Evolutionary conservation across 2,329 filamentous ascomycete species (phyloP), one percentile per base, ranked within the genome.

Genomic region (Neofusicoccum sp.): DNA sequence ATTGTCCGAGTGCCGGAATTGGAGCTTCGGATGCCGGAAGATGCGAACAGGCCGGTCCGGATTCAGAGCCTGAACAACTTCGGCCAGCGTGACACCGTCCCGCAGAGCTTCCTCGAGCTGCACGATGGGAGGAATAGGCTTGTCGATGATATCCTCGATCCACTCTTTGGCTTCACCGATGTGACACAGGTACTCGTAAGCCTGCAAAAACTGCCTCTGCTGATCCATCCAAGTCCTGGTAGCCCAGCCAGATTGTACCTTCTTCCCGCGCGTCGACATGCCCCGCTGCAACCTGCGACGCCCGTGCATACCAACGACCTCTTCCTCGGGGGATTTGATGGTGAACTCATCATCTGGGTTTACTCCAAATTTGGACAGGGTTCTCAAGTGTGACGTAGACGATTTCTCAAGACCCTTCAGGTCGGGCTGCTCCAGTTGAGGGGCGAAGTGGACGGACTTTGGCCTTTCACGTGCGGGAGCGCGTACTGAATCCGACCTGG

Each of bases 111-210:
- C 93, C 74, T 99, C 95, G 1, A 99, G 80, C 74, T 97, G 89
- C 28, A 99, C 90, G 69, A 98, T 97, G 0, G 94, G 91, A 3
- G 95, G 93, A 41, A 99, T 92, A 58, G 89, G 83, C 67, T 89
- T 88, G 66, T 94, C 87, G 62, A 95, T 92, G 64, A 97, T 87
- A 74, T 96, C 88, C 73, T 99, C 95, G 68, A 99, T 97, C 95
- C 95, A 99, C 77, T 98, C 94, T 75, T 98, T 98, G 28, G 95
- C 95, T 80, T 99, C 95, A 75, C 95, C 95, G 68, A 99, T 98
- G 73, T 99, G 95, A 74, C 95, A 99, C 41, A 99, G 89, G 74
- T 99, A 99, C 76, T 99, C 95, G 74, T 99, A 99, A 6, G 95
- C 95, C 76, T 96, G 92, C 60, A 99, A 80, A 71, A 97, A 98